These are phyloP conservation scores for Hanseniaspora hatyaiensis DNA, from an alignment of 805 yeast genomes.

Conservation along the genomic window DNA sequence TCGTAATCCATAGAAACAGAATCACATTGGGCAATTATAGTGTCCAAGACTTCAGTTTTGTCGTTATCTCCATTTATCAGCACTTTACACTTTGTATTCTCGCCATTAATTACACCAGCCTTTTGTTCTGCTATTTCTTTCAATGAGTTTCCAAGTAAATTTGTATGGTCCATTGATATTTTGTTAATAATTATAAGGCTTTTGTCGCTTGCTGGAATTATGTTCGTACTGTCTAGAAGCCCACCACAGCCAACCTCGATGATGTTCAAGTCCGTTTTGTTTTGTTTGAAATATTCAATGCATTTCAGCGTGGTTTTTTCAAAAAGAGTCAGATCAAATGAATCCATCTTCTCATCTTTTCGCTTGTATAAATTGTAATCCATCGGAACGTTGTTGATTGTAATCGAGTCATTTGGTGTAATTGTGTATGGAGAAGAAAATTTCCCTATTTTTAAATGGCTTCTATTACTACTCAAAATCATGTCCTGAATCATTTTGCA, in stretches of 20 bases:
- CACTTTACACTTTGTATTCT: constrained; percentile 38
- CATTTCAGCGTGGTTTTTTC: constrained; percentile 81
- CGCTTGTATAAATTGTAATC: constrained; percentile 35
- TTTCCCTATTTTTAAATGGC: constrained; percentile 46
- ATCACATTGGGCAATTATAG: constrained; percentile 33
- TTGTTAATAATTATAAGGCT: constrained; percentile 67
- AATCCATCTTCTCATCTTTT: constrained; percentile 33
- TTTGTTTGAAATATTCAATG: constrained; percentile 53
- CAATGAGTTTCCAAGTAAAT: constrained; percentile 56
- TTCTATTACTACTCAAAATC: constrained; percentile 4
- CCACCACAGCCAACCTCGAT: constrained; percentile 97
- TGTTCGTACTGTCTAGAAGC: constrained; percentile 76
- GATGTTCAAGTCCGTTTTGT: constrained; percentile 58
- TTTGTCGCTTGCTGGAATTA: constrained; percentile 38
- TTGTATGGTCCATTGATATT: constrained; percentile 77
- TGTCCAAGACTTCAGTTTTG: constrained; percentile 35
- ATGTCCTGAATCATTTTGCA: constrained; percentile 56
- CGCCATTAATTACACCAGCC: constrained; percentile 67
- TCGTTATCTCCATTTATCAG: constrained; percentile 64
- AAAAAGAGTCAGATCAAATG: constrained; percentile 71
- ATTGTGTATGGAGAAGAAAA: constrained; percentile 85
- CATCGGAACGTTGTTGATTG: constrained; percentile 51
- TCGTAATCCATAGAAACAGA: constrained; percentile 26
- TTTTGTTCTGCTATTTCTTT: constrained; percentile 61
- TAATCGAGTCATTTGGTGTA: constrained; percentile 61